phyloP scores from a whole-genome alignment of 2,329 filamentous ascomycete species.

The Leptographium radiaticola region DNA sequence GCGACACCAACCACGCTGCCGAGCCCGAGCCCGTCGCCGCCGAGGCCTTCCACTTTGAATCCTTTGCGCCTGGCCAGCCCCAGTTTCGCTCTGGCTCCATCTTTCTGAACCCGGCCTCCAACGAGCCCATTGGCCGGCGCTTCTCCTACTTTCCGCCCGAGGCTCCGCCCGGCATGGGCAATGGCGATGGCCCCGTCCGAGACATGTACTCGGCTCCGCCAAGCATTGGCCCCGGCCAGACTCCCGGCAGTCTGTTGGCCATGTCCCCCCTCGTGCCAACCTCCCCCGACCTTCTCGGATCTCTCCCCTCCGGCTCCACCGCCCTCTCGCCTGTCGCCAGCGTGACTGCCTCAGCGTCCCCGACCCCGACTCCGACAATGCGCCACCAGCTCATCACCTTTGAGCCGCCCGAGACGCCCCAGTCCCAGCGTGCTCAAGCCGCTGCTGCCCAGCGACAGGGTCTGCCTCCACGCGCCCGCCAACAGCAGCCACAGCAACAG shows the following conservation, averaged over 20 bases:
- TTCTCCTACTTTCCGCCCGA: slow-evolving; percentile 52
- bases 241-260: background rate
- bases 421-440: slow-evolving; percentile 11
- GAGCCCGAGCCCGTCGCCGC: slow-evolving; percentile 27
- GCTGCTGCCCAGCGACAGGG: slow-evolving; percentile 6
- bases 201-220: slow-evolving; percentile 23
- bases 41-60: slow-evolving; percentile 10
- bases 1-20: slow-evolving; percentile 41
- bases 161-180: slow-evolving; percentile 14
- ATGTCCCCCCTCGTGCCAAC: slow-evolving; percentile 23
- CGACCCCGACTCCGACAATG: slow-evolving; percentile 23
- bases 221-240: background rate
- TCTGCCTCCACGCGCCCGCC: no score
- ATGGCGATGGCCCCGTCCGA: slow-evolving; percentile 8
- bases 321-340: slow-evolving; percentile 24
- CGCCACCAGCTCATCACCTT: slow-evolving; percentile 14
- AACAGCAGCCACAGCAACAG: background rate
- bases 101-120: slow-evolving; percentile 44
- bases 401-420: slow-evolving; percentile 11
- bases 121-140: slow-evolving; percentile 39
- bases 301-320: slow-evolving; percentile 17
- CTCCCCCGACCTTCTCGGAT: slow-evolving; percentile 29
- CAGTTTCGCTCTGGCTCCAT: slow-evolving; percentile 55
- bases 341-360: slow-evolving; percentile 11
- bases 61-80: slow-evolving; percentile 20